These are phyloP conservation scores for Bremia lactucae DNA, from an alignment of 352 stramenopile genomes.

Conservation along the genomic window DNA sequence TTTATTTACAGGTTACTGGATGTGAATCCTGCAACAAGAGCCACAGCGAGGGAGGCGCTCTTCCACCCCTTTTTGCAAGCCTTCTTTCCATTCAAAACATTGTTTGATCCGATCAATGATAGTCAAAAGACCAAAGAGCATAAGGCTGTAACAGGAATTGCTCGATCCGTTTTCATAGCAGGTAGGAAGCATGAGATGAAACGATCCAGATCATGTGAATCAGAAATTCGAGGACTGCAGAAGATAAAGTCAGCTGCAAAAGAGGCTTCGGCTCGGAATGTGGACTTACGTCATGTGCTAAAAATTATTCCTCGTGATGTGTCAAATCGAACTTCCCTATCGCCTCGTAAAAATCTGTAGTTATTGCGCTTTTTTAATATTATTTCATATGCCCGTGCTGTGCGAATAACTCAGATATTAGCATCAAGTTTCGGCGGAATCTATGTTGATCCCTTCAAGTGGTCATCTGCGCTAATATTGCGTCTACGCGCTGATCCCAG, in stretches of 20 bases:
- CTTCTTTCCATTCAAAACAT: slow-evolving; percentile 52
- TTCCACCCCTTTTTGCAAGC: slow-evolving; percentile 61
- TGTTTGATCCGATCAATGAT: slow-evolving; percentile 26
- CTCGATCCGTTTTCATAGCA: slow-evolving; percentile 1
- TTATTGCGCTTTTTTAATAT: background rate
- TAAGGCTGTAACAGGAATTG: background rate
- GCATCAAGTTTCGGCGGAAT: slow-evolving; percentile 2
- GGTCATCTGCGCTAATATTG: slow-evolving; percentile 7
- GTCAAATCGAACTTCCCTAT: slow-evolving; percentile 10
- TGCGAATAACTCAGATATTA: background rate
- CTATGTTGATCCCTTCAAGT: slow-evolving; percentile 2
- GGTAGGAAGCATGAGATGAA: slow-evolving; percentile 11
- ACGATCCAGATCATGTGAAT: slow-evolving; percentile 1
- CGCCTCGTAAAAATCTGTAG: slow-evolving; percentile 6
- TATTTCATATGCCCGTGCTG: too few species aligned
- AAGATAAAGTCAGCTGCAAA: slow-evolving; percentile 11
- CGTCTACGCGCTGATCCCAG: slow-evolving; percentile 30
- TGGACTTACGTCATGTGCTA: slow-evolving; percentile 22
- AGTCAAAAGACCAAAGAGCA: slow-evolving; percentile 1
- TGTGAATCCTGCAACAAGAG: slow-evolving; percentile 29
- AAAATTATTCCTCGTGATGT: slow-evolving; percentile 19
- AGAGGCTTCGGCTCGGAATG: slow-evolving; percentile 15
- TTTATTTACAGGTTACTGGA: slow-evolving; percentile 48
- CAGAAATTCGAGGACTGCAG: background rate
- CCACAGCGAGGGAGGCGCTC: slow-evolving; percentile 39